phyloP scores from a whole-genome alignment of 192 early-diverging fungal species.

The Coemansia sp. region DNA sequence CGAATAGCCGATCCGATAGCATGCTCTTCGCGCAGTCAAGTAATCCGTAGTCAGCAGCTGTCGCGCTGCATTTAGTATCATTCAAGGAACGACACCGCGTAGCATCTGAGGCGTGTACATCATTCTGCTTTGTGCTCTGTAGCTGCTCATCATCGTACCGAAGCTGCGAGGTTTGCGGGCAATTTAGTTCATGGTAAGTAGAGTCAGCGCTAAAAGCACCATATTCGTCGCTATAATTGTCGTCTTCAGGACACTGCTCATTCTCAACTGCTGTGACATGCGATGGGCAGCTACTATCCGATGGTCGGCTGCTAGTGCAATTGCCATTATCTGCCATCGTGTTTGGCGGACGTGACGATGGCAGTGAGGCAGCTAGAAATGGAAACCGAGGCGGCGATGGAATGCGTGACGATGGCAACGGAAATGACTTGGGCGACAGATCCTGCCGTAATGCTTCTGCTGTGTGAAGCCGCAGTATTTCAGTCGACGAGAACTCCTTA shows the following conservation, averaged over 20 bases:
- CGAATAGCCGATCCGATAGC: constrained; percentile 3
- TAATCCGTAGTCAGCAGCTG: too few species aligned
- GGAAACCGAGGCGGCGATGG: constrained; percentile 6
- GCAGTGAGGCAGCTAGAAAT: constrained; percentile 2
- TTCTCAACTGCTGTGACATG: constrained; percentile 14
- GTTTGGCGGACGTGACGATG: background rate
- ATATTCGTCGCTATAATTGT: constrained; percentile 12
- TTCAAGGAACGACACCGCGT: constrained; percentile 1
- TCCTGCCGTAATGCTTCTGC: constrained; percentile 11
- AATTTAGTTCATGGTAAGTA: constrained; percentile 14
- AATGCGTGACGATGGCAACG: background rate
- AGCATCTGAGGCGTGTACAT: too few species aligned
- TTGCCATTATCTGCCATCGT: background rate
- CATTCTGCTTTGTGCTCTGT: background rate
- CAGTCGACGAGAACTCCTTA: constrained; percentile 32
- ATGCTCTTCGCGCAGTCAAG: too few species aligned
- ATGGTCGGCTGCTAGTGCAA: constrained; percentile 8
- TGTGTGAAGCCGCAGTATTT: constrained; percentile 31
- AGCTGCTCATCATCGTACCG: background rate
- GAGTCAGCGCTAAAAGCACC: constrained; percentile 17
- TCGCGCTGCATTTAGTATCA: background rate
- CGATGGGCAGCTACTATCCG: constrained; percentile 20
- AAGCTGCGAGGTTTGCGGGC: constrained; percentile 1
- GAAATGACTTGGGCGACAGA: background rate
- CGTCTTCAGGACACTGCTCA: constrained; percentile 4